Evolutionary conservation across 2,329 filamentous ascomycete genomes (phyloP), one percentile per base, ranked within the genome.

Genomic region (Pseudodiploospora longispora): DNA sequence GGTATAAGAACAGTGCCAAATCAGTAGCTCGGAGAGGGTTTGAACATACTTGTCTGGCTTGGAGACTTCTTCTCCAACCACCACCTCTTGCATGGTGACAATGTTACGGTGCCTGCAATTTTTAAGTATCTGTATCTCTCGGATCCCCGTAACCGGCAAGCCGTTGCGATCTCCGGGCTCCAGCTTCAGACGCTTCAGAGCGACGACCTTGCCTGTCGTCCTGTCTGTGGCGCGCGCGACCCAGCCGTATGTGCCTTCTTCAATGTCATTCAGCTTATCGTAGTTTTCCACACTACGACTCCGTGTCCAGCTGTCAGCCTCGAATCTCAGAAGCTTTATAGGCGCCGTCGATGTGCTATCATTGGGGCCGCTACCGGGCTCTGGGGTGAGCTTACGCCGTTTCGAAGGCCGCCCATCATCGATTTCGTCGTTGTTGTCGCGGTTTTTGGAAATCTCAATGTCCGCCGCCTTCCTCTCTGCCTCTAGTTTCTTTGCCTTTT

Each of bases 201-300:
- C 93, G 19, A 97, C 90, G 6, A 98, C 76, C 46, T 83, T 78
- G 31, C 86, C 85, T 0, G 86, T 91, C 4, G 72, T 68, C 30
- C 76, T 71, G 55, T 94, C 84, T 49, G 75, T 82, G 9, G 89
- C 93, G 46, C 93, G 77, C 43, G 90, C 90, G 4, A 98, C 93
- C 78, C 83, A 91, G 38, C 93, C 93, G 64, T 98, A 98, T 6
- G 89, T 89, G 32, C 93, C 93, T 69, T 98, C 93, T 65, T 97
- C 93, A 57, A 98, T 98, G 61, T 93, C 86, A 64, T 98, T 98
- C 46, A 98, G 73, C 54, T 87, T 85, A 57, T 96, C 87, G 67
- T 90, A 98, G 59, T 87, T 83, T 58, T 91, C 85, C 28, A 95
- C 84, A 60, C 86, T 86, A 48, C 85, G 76, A 58, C 84, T 85